Evolutionary conservation across 2,329 filamentous ascomycete species (phyloP), one percentile per base, ranked within the genome.

Genomic region (Verticillium albo-atrum): DNA sequence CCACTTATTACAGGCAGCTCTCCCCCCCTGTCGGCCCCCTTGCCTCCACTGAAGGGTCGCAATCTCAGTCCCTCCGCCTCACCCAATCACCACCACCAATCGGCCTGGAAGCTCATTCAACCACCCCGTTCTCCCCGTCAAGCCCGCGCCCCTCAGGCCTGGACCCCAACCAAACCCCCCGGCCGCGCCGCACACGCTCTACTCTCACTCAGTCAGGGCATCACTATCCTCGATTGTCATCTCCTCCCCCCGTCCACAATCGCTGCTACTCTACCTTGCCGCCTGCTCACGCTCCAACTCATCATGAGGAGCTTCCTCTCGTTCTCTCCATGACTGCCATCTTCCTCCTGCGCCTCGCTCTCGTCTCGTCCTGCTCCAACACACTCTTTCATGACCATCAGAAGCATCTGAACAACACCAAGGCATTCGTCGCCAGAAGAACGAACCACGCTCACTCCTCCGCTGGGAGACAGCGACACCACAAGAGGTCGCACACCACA

Each of bases 261-360:
- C 51, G 25, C 25, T 53, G 25, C 27, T 30, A 27, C 51, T 20
- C 51, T 28, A 27, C 27, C 51, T n/a, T n/a, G 50, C 50, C 51
- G 10, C 55, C 37, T 12, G 34, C 55, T 20, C 26, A 61, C 57
- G 50, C 51, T 20, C 51, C 53, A 53, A 54, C 62, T 59, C 55
- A 62, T 58, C 62, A 63, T 63, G 59, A 64, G 61, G 61, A 64
- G 58, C 59, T 57, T 61, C 60, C 63, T 61, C 62, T 59, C 63
- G 54, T 56, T 52, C 58, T 68, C 70, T 69, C 73, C 77, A 83
- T 83, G 80, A 79, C 75, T 68, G 73, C 71, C 63, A 65, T 66
- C 67, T 76, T 75, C 68, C 74, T 80, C 62, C 68, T 81, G 60
- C 72, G 74, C 70, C 72, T 80, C 64, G 82, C 79, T 70, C 75